Evolutionary conservation across 768 basidiomycete species (phyloP).

Genomic region (Trichaptum fuscoviolaceum): DNA sequence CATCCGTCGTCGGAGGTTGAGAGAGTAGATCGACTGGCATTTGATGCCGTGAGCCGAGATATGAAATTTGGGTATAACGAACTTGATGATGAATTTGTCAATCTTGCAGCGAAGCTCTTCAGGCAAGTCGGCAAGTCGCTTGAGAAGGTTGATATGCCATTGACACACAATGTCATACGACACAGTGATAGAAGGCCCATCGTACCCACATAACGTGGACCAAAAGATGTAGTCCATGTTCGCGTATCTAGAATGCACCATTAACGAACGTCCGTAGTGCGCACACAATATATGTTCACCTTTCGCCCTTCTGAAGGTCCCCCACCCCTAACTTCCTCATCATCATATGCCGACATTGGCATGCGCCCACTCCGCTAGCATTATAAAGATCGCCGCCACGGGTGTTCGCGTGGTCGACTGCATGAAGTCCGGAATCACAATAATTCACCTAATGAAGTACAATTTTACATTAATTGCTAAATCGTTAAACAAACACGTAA

Average conservation of each 20-base stretch:
- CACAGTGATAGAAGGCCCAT: slow-evolving; percentile 5
- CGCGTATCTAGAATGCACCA: slow-evolving; percentile 12
- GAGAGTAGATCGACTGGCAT: slow-evolving; percentile 26
- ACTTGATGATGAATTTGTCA: slow-evolving; percentile 8
- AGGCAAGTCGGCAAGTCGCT: slow-evolving; percentile 3
- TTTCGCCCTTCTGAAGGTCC: slow-evolving; percentile 23
- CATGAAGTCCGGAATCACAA: slow-evolving; percentile 15
- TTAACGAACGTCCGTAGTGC: not conserved
- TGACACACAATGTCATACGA: slow-evolving; percentile 26
- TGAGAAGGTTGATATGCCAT: slow-evolving; percentile 12
- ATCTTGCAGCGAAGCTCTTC: not conserved
- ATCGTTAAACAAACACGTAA: not conserved
- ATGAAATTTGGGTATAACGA: slow-evolving; percentile 34
- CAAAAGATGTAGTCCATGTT: slow-evolving; percentile 21
- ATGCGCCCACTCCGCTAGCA: slow-evolving; percentile 10
- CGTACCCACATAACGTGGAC: not conserved
- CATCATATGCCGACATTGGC: slow-evolving; percentile 20
- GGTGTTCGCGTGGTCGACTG: slow-evolving; percentile 13
- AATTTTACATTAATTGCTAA: not conserved
- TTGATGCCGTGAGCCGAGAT: slow-evolving; percentile 25
- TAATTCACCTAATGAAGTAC: slow-evolving; percentile 9
- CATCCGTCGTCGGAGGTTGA: slow-evolving; percentile 25
- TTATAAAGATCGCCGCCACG: slow-evolving; percentile 4
- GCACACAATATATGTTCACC: slow-evolving; percentile 11
- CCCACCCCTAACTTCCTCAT: slow-evolving; percentile 16